Evolutionary conservation across 2,329 filamentous ascomycete genomes (phyloP).

Genomic region (Diaporthe citri): DNA sequence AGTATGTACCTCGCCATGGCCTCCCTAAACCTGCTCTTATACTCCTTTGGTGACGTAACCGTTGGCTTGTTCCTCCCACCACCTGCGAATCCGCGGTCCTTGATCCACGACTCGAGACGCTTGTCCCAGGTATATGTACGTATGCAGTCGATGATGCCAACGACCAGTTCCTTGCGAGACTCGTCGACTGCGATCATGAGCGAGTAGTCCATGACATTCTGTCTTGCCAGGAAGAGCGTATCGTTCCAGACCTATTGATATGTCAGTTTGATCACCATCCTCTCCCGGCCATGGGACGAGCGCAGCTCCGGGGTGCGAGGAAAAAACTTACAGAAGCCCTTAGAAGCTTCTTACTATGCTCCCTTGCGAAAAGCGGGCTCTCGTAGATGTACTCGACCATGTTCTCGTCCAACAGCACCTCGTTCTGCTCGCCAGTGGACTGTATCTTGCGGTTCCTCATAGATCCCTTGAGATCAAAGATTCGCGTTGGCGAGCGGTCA

Average conservation of each 20-base stretch:
- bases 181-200: slow-evolving; percentile 99
- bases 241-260: slow-evolving; percentile 82
- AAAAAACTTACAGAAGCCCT: slow-evolving; percentile 73
- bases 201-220: slow-evolving; percentile 99
- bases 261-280: not conserved
- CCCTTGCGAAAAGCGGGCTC: slow-evolving; percentile 91
- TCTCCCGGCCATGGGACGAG: not conserved
- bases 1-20: slow-evolving; percentile 91
- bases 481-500: slow-evolving; percentile 88
- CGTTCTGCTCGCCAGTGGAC: slow-evolving; percentile 93
- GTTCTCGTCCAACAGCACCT: slow-evolving; percentile 97
- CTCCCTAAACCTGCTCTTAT: slow-evolving; percentile 94
- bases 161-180: slow-evolving; percentile 87
- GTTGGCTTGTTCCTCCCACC: slow-evolving; percentile 87
- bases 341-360: slow-evolving; percentile 95
- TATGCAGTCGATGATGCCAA: slow-evolving; percentile 98
- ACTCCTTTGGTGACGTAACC: slow-evolving; percentile 97
- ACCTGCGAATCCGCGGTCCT: slow-evolving; percentile 87
- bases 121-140: slow-evolving; percentile 99
- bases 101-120: slow-evolving; percentile 99
- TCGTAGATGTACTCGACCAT: slow-evolving; percentile 99
- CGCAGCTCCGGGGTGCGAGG: too few relatives aligned
- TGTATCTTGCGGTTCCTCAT: slow-evolving; percentile 99
- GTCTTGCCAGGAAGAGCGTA: slow-evolving; percentile 91
- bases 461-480: slow-evolving; percentile 96